These are phyloP conservation scores for Diaporthe caulivora DNA, from an alignment of 2,329 filamentous ascomycete genomes.

Conservation along the genomic window DNA sequence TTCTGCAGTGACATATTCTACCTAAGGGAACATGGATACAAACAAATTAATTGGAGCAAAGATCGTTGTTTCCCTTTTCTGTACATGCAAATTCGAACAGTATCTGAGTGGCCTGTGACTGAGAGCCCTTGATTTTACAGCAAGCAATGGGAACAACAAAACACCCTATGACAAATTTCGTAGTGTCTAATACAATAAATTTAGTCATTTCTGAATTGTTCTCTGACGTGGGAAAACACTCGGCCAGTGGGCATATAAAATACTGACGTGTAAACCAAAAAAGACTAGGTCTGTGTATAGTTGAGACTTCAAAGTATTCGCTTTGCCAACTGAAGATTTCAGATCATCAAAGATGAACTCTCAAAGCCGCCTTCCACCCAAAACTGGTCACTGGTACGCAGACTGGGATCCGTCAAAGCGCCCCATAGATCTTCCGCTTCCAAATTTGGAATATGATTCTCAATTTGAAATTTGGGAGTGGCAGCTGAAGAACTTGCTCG, in stretches of 20 bases:
- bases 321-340: too few relatives aligned
- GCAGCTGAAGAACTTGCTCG: not conserved
- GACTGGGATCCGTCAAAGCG: not conserved
- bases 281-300: not conserved
- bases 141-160: not conserved
- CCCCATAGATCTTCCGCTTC: conserved; percentile 5
- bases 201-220: not conserved
- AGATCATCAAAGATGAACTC: too few relatives aligned
- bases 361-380: not conserved
- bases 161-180: not conserved
- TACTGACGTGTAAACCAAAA: not conserved
- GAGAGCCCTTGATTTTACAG: not conserved
- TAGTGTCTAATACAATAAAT: not conserved
- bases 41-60: too few relatives aligned
- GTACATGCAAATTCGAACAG: too few relatives aligned
- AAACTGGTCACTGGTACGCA: not conserved
- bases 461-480: not conserved
- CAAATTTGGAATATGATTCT: not conserved
- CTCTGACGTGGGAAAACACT: not conserved
- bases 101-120: not conserved
- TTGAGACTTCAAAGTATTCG: not conserved
- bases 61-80: too few relatives aligned
- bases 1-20: too few relatives aligned
- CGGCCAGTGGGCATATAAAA: not conserved
- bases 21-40: too few relatives aligned